phyloP scores from a whole-genome alignment of 2,329 filamentous ascomycete species.

The Alternaria arbusti region DNA sequence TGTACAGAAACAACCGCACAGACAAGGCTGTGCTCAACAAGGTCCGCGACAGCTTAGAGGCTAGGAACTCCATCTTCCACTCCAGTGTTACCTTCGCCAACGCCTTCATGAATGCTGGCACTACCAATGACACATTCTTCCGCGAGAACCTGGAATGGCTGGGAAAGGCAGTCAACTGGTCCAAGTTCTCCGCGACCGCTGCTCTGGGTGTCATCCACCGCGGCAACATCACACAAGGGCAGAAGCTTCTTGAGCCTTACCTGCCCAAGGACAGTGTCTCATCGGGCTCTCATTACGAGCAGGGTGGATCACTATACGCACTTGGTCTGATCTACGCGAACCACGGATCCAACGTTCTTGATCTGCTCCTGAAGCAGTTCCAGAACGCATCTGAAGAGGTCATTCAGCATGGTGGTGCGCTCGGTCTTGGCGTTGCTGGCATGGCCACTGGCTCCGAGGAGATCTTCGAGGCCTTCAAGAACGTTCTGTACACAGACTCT shows the following conservation, averaged over 20 bases:
- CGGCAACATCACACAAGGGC: slow-evolving; percentile 90
- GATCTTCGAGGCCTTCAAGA: slow-evolving; percentile 90
- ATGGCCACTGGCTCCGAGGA: slow-evolving; percentile 94
- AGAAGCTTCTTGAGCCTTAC: slow-evolving; percentile 93
- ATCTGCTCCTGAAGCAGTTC: slow-evolving; percentile 79
- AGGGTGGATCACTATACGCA: slow-evolving; percentile 93
- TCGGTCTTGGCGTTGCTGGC: slow-evolving; percentile 93
- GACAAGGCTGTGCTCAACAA: slow-evolving; percentile 94
- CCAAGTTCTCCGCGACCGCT: slow-evolving; percentile 97
- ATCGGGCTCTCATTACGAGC: slow-evolving; percentile 86
- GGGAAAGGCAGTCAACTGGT: slow-evolving; percentile 99
- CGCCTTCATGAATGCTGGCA: slow-evolving; percentile 99
- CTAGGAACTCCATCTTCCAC: slow-evolving; percentile 97
- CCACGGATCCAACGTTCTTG: slow-evolving; percentile 87
- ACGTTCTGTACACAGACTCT: slow-evolving; percentile 88
- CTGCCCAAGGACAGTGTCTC: slow-evolving; percentile 79
- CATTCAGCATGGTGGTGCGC: slow-evolving; percentile 93
- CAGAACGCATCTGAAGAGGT: slow-evolving; percentile 83
- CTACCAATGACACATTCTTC: slow-evolving; percentile 98
- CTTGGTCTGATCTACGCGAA: slow-evolving; percentile 97
- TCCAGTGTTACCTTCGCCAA: slow-evolving; percentile 97
- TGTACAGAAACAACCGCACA: slow-evolving; percentile 93
- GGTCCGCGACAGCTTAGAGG: slow-evolving; percentile 92
- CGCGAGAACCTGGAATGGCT: slow-evolving; percentile 97
- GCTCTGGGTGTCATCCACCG: slow-evolving; percentile 96